Evolutionary conservation across 2,329 filamentous ascomycete genomes (phyloP).

Genomic region (Alternaria angustiovoidea): DNA sequence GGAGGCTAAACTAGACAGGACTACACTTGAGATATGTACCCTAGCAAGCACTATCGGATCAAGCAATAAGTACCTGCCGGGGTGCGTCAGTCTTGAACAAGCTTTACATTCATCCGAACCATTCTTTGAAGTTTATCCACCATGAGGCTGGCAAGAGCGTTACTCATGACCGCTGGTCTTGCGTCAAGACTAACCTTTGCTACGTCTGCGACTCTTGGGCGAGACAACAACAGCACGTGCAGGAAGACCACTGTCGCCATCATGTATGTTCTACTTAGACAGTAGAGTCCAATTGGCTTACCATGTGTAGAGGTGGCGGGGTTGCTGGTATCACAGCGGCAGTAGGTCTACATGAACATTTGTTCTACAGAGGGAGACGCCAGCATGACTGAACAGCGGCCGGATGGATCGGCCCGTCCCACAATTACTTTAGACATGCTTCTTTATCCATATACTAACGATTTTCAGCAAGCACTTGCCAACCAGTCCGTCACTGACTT

Average conservation of each 20-base stretch:
- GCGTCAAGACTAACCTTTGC: constrained; percentile 19
- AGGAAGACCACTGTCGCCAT: constrained; percentile 45
- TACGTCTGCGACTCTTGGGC: constrained; percentile 22
- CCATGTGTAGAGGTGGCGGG: constrained; percentile 60
- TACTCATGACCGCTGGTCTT: constrained; percentile 14
- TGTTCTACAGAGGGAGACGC: neutral
- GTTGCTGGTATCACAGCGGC: constrained; percentile 71
- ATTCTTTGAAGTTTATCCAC: neutral
- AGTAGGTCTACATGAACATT: constrained; percentile 39
- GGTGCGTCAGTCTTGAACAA: neutral
- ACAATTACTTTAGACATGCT: neutral
- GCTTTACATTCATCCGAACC: neutral
- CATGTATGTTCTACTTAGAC: constrained; percentile 25
- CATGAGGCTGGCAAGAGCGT: constrained; percentile 8
- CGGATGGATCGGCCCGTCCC: neutral
- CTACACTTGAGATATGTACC: neutral
- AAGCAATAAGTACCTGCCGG: constrained; percentile 7
- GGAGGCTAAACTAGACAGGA: neutral
- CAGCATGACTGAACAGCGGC: neutral
- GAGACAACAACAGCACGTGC: constrained; percentile 36
- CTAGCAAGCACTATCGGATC: neutral
- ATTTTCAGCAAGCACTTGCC: constrained; percentile 62
- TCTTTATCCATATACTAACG: constrained; percentile 5
- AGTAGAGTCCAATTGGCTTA: constrained; percentile 1
- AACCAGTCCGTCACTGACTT: constrained; percentile 71